Evolutionary conservation across 495 filamentous ascomycete species (phyloP).

Genomic region (Pseudevernia furfuracea): DNA sequence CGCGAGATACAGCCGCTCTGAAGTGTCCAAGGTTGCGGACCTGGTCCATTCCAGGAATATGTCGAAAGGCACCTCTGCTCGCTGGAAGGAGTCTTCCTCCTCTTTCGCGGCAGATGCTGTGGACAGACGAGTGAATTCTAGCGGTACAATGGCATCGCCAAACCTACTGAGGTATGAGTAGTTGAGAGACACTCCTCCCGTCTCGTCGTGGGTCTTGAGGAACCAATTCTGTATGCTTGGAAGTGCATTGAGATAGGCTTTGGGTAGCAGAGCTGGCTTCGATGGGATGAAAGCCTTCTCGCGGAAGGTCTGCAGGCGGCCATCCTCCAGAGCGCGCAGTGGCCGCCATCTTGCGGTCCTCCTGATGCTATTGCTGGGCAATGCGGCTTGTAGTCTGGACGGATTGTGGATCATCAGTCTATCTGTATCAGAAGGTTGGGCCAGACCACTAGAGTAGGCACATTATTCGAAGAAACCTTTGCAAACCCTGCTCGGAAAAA

Average conservation of each 20-base stretch:
- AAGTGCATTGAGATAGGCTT: slow-evolving; percentile 35
- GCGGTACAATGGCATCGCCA: slow-evolving; percentile 46
- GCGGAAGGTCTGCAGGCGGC: slow-evolving; percentile 38
- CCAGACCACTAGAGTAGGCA: no score
- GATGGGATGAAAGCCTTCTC: slow-evolving; percentile 40
- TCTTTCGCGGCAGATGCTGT: neutral
- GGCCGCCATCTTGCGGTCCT: slow-evolving; percentile 16
- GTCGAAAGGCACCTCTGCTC: slow-evolving; percentile 49
- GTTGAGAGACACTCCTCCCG: slow-evolving; percentile 33
- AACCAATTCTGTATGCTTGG: slow-evolving; percentile 54
- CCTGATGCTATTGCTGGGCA: neutral
- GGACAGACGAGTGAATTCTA: slow-evolving; percentile 45
- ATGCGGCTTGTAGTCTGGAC: neutral
- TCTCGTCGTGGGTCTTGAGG: slow-evolving; percentile 10
- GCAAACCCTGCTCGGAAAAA: no score
- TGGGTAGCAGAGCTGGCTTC: slow-evolving; percentile 43
- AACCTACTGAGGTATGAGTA: slow-evolving; percentile 42
- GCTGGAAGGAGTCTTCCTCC: slow-evolving; percentile 37
- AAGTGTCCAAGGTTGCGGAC: slow-evolving; percentile 25
- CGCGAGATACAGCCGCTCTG: slow-evolving; percentile 64
- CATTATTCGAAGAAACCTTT: no score
- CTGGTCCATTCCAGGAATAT: slow-evolving; percentile 51
- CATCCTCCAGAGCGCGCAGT: slow-evolving; percentile 15
- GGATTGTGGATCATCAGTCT: neutral
- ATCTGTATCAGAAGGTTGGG: no score